These are phyloP conservation scores for Bremia lactucae DNA, from an alignment of 352 stramenopile species.

Conservation along the genomic window DNA sequence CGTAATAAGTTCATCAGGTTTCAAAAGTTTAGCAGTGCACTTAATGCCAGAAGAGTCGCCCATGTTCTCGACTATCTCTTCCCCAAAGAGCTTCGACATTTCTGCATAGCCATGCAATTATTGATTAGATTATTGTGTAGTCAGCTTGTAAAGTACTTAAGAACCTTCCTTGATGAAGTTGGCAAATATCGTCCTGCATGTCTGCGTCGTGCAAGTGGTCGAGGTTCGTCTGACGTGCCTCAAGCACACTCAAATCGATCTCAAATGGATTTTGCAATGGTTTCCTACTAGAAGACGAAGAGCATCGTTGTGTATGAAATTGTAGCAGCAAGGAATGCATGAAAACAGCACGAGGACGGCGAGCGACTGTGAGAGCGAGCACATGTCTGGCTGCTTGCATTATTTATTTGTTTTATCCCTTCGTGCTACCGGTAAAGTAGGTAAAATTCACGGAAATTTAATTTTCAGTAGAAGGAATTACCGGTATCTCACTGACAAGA, in stretches of 20 bases:
- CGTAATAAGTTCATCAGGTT: too few relatives aligned
- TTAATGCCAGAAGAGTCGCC: too few relatives aligned
- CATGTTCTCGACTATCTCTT: slow-evolving; percentile 28
- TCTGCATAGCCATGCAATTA: slow-evolving; percentile 36
- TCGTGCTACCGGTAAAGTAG: too few relatives aligned
- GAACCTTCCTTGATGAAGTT: too few relatives aligned
- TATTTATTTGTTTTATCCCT: too few relatives aligned
- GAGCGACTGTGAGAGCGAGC: slow-evolving; percentile 1
- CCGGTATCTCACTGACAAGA: not conserved
- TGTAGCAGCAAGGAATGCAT: not conserved
- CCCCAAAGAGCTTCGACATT: slow-evolving; percentile 39
- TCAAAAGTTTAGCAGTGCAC: too few relatives aligned
- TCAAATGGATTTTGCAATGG: slow-evolving; percentile 34
- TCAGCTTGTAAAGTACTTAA: too few relatives aligned
- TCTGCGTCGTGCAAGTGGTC: slow-evolving; percentile 12
- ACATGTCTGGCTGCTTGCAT: slow-evolving; percentile 3
- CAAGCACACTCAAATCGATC: slow-evolving; percentile 30
- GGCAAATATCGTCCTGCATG: slow-evolving; percentile 26
- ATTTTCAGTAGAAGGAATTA: too few relatives aligned
- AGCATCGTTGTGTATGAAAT: not conserved
- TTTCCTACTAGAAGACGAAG: slow-evolving; percentile 2
- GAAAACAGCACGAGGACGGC: not conserved
- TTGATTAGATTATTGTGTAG: too few relatives aligned
- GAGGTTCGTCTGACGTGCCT: too few relatives aligned
- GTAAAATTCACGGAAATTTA: too few relatives aligned